These are phyloP conservation scores for Aspergillus sclerotioniger DNA, from an alignment of 495 filamentous ascomycete genomes.

Conservation along the genomic window DNA sequence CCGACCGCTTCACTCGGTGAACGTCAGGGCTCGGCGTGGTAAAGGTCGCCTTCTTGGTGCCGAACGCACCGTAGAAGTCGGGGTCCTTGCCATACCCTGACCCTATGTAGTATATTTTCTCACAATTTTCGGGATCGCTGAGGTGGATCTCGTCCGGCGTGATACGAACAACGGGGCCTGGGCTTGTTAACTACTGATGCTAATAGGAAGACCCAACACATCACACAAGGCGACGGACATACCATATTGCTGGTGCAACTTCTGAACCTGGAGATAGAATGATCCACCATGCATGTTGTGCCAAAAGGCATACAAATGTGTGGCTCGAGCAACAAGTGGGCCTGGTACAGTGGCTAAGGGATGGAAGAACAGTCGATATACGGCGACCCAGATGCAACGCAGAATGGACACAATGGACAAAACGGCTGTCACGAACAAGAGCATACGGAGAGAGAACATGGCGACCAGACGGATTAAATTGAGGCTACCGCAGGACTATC, in stretches of 20 bases:
- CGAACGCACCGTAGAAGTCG: conserved; percentile 20
- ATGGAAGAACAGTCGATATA: conserved; percentile 32
- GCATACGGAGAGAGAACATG: conserved; percentile 1
- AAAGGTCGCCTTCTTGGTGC: conserved; percentile 17
- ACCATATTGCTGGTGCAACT: conserved; percentile 21
- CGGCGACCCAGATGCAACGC: conserved; percentile 1
- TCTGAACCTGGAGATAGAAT: conserved; percentile 18
- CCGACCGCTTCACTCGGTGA: conserved; percentile 32
- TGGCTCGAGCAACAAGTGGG: conserved; percentile 17
- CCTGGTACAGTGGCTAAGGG: conserved; percentile 26
- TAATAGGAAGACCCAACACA: too few species aligned
- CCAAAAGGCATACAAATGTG: conserved; percentile 20
- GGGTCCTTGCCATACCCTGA: conserved; percentile 31
- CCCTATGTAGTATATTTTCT: conserved; percentile 33
- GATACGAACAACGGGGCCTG: conserved; percentile 36
- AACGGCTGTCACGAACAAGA: conserved; percentile 7
- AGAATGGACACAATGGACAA: conserved; percentile 1
- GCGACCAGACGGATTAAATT: not conserved
- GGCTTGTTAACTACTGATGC: not conserved
- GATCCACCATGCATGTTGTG: conserved; percentile 14
- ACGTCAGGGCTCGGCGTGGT: conserved; percentile 26
- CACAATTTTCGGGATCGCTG: conserved; percentile 35
- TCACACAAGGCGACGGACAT: not conserved
- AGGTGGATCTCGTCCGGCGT: conserved; percentile 39
- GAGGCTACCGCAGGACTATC: not conserved